Conservation (phyloP, 73 alveolate genomes). For the Breviolum minutum region DNA sequence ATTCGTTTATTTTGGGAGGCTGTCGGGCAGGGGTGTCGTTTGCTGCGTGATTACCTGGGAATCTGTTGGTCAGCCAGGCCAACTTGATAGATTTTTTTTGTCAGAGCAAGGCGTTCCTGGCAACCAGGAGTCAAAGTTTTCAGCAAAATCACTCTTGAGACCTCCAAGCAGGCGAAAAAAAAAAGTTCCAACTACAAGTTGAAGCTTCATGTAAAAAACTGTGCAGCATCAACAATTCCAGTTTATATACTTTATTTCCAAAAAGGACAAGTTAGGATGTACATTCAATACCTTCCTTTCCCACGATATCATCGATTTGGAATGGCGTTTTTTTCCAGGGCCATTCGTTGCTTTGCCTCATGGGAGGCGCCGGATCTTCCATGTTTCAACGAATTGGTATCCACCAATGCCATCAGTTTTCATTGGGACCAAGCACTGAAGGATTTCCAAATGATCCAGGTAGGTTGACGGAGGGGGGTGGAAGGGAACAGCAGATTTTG, state of each 20-base stretch:
- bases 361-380: conserved; percentile 18
- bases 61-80: background rate
- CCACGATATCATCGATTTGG: no score
- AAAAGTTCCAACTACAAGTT: no score
- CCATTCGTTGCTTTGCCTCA: background rate
- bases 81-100: background rate
- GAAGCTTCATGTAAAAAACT: background rate
- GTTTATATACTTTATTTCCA: no score
- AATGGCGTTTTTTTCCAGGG: no score
- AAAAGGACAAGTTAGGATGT: background rate
- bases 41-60: no score
- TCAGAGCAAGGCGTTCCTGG: background rate
- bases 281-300: no score
- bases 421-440: conserved; percentile 20
- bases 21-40: no score
- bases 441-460: conserved; percentile 19
- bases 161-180: background rate
- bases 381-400: conserved; percentile 11
- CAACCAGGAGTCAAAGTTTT: background rate
- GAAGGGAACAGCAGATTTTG: no score
- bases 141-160: background rate
- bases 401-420: background rate
- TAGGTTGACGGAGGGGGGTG: no score
- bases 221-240: background rate
- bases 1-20: background rate